Conservation (phyloP, 225 moss, liverwort and hornwort genomes). For the Neckera pumila region DNA sequence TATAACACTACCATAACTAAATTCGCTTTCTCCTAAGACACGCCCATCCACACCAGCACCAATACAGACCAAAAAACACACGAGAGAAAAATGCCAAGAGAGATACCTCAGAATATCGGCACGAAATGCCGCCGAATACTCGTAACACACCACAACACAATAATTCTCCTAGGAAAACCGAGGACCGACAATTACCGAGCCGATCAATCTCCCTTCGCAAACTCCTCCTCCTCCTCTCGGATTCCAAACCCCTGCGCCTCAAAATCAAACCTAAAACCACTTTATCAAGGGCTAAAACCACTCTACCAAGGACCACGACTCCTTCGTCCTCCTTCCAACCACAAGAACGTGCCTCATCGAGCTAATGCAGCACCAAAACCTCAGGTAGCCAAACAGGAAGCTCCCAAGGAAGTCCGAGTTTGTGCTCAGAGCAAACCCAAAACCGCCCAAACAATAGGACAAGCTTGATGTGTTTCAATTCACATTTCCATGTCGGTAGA, state of each 20-base stretch:
- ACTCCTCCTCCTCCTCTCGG: neutral
- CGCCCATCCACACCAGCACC: neutral
- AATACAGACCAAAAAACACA: neutral
- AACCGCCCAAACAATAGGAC: neutral
- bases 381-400: neutral
- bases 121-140: neutral
- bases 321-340: neutral
- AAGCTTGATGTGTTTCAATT: too few species aligned
- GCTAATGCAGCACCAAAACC: neutral
- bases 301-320: neutral
- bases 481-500: too few species aligned
- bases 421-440: neutral
- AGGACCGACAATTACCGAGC: neutral
- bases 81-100: neutral
- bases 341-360: neutral
- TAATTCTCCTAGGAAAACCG: neutral
- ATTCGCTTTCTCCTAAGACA: neutral
- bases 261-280: neutral
- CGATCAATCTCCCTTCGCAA: neutral
- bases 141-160: neutral
- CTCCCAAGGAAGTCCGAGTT: neutral
- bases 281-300: too few species aligned
- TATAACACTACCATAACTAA: neutral
- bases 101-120: conserved; percentile 7
- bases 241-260: neutral